A percentile compares a stretch with the other conserved stretches of the same genome.
phyloP scores from a whole-genome alignment of 768 basidiomycete genomes.

The Suillus ampliporus region DNA sequence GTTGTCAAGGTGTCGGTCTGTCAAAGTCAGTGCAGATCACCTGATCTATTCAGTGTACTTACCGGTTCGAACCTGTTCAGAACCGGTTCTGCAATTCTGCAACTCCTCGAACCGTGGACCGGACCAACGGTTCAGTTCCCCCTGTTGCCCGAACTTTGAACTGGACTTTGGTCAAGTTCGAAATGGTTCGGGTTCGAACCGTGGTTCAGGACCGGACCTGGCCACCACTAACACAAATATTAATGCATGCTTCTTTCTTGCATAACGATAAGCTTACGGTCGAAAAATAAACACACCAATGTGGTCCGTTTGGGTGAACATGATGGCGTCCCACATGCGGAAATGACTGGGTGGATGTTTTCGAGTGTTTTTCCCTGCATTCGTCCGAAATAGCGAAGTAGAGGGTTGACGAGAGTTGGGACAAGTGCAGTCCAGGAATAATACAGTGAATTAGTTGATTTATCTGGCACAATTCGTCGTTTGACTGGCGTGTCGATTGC shows the following conservation, averaged over 20 bases:
- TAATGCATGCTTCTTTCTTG: neutral
- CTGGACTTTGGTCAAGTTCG: too few species aligned
- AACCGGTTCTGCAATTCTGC: too few species aligned
- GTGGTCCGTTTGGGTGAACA: neutral
- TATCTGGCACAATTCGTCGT: neutral
- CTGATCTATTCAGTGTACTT: too few species aligned
- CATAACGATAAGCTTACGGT: neutral
- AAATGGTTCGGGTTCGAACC: too few species aligned
- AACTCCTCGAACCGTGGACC: too few species aligned
- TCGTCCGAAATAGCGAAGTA: neutral
- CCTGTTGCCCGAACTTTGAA: too few species aligned
- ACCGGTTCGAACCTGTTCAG: too few species aligned
- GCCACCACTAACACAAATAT: neutral
- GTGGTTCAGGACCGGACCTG: too few species aligned
- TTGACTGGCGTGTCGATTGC: neutral
- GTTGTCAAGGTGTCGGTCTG: too few species aligned
- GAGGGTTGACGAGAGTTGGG: neutral
- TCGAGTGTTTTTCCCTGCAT: slow-evolving; percentile 1
- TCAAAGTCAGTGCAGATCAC: too few species aligned
- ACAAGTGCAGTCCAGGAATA: neutral
- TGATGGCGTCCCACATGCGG: neutral
- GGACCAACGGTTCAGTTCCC: too few species aligned
- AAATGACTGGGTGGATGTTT: neutral
- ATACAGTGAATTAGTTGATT: slow-evolving; percentile 1
- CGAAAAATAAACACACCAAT: slow-evolving; percentile 5